Base-by-base conservation (phyloP, 2,329 filamentous ascomycete genomes). In the Setomelanomma holmii region DNA sequence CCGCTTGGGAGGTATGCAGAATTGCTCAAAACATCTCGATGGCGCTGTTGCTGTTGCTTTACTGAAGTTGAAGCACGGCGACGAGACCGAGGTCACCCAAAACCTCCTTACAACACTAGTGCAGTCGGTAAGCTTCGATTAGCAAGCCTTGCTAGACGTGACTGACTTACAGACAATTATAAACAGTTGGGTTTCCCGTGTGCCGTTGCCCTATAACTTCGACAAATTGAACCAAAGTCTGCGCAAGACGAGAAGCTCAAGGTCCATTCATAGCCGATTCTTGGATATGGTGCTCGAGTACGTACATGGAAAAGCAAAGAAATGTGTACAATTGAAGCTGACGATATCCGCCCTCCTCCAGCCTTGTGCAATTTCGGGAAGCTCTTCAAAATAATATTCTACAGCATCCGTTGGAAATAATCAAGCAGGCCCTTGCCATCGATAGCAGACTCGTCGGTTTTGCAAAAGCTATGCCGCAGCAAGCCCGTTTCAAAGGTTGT, bases 41-140 rank as follows among this genome's bases (percentile, higher is more conserved):
- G 68, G 68, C 5, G 67, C 67, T n/a, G 55, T 67, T 16, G 50
- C 60, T 3, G 54, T 70, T n/a, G 63, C 65, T 10, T 54, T 49
- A 8, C 40, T 71, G 41, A 55, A 56, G 14, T 35, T 63, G n/a
- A 58, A 67, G 27, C 50, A 57, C 16, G 38, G 45, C 14, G 30
- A 49, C 6, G 45, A 52, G 8, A 65, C 60, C 27, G 43, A 58
- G 0, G 23, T 66, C 0, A 56, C 53, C 6, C 46, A 49, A 7
- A 56, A 55, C 12, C 14, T 67, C 7, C 51, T 66, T 11, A 56
- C 45, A 7, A 61, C 55, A 1, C 21, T 68, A 30, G 40, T 61
- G 5, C 66, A 68, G 34, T 36, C 34, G 16, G 34, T 36, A 36
- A 14, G 34, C 16, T n/a, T 7, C 8, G 34, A n/a, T 7, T 16